Evolutionary conservation across 2,329 filamentous ascomycete species (phyloP), one percentile per base, ranked within the genome.

Genomic region (Trichoderma hamatum): DNA sequence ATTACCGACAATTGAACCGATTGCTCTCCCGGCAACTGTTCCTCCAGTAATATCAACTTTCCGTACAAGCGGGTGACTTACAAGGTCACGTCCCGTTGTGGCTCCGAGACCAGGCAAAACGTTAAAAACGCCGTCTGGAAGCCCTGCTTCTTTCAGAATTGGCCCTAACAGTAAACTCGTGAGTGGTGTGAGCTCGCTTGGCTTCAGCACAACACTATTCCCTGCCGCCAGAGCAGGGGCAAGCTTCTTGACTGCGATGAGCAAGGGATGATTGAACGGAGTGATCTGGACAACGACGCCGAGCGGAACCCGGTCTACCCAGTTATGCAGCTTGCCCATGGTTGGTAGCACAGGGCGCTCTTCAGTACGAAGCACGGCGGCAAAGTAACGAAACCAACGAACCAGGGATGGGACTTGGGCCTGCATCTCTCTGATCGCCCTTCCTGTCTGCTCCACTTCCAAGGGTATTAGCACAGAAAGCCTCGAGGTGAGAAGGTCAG

Each of bases 41-140:
- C 90, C 90, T 54, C 91, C 91, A 46, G 91, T 93, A 74, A 94
- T 89, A 72, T 92, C 90, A 68, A 93, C 86, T 81, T 93, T 93
- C 78, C 86, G 81, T 2, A 86, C 79, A 2, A 84, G 77, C 2
- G 78, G 77, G 68, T 86, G 90, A 32, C 85, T 78, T 14, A 84
- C 85, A 4, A 89, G 82, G 0, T 82, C 82, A n/a, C 79, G 81
- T 11, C 86, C 86, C 0, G 87, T 89, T 1, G 80, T 80, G 0
- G 75, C 70, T 1, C 88, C 88, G 28, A 83, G 81, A 0, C 88
- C 88, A 0, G 84, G 84, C 0, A 90, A 74, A 3, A 92, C 84
- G 76, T 86, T 89, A 76, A 92, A 84, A 21, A 91, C 90, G 72
- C 91, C 90, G 66, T 89, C 86, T 2, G 91, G 91, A 74, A 93